Base-by-base conservation (phyloP, 2,329 filamentous ascomycete species). In the Cladosporium oxysporum region DNA sequence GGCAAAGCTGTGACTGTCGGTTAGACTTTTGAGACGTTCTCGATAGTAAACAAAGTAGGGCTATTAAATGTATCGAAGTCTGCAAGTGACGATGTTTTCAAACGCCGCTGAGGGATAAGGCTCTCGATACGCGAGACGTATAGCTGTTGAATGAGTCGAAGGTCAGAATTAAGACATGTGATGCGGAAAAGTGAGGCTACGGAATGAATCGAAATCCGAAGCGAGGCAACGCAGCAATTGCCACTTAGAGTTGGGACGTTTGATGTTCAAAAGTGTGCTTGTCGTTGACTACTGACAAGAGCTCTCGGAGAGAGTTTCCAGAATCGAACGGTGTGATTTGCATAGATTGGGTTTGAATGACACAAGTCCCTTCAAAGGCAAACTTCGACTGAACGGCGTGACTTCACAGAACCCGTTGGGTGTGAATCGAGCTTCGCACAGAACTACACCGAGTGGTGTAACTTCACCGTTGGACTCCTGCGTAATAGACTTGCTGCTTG, bases 1-100 rank as follows among this genome's bases (percentile, higher is more conserved):
- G 76, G 70, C 10, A 55, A 55, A 47, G 41, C 41, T 47, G 41
- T 47, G 41, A 47, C 41, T 47, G 41, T 47, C n/a, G 41, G 41
- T 47, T 47, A 47, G 12, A n/a, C 14, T 3, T 21, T 47, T 21
- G 41, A 47, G n/a, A n/a, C 41, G 8, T 47, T 47, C 29, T n/a
- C 11, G 33, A 35, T 35, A 11, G 33, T 16, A 3, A 37, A 37
- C 3, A 21, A 44, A 44, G 18, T 44, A 44, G 5, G 37, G 18
- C 18, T 18, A 21, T 44, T 7, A n/a, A n/a, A n/a, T n/a, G n/a
- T n/a, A n/a, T n/a, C n/a, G n/a, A n/a, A n/a, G n/a, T n/a, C n/a
- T n/a, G n/a, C n/a, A n/a, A 7, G 35, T 18, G 16, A 18, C 35
- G 16, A 18, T 35, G 33, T 4, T 14, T 14, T 11, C 33, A 35